Conservation (phyloP, 352 stramenopile genomes). For the Phytopythium vexans region DNA sequence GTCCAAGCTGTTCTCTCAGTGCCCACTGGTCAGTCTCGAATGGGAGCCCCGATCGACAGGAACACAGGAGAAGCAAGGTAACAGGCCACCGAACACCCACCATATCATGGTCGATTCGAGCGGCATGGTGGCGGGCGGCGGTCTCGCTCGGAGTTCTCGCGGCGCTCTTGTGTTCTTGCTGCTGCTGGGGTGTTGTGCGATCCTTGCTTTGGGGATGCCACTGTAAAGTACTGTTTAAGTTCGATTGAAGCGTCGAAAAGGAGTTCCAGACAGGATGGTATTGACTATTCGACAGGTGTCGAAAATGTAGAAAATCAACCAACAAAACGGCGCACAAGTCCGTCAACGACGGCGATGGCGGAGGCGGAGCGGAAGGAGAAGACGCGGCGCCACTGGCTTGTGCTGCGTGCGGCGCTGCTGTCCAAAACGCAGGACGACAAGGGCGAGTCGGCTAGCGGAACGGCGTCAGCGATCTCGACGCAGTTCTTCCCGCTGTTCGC, state of each 20-base stretch:
- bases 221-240: neutral
- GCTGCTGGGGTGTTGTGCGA: conserved; percentile 8
- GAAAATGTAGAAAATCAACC: neutral
- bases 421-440: conserved; percentile 13
- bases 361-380: conserved; percentile 14
- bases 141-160: conserved; percentile 1
- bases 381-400: conserved; percentile 62
- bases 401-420: conserved; percentile 61
- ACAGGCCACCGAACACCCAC: conserved; percentile 26
- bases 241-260: conserved; percentile 3
- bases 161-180: conserved; percentile 14
- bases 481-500: conserved; percentile 62
- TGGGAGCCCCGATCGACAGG: no score
- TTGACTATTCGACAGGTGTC: neutral
- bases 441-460: conserved; percentile 14
- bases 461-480: conserved; percentile 54
- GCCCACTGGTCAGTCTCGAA: no score
- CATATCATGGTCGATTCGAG: conserved; percentile 90
- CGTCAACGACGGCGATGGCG: neutral
- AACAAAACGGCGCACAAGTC: neutral
- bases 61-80: no score
- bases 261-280: neutral
- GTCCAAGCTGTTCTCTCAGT: conserved; percentile 71
- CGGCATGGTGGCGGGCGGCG: conserved; percentile 47
- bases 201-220: conserved; percentile 2